phyloP scores from a whole-genome alignment of 177 flowering plant species.

The Vitis hybrid region DNA sequence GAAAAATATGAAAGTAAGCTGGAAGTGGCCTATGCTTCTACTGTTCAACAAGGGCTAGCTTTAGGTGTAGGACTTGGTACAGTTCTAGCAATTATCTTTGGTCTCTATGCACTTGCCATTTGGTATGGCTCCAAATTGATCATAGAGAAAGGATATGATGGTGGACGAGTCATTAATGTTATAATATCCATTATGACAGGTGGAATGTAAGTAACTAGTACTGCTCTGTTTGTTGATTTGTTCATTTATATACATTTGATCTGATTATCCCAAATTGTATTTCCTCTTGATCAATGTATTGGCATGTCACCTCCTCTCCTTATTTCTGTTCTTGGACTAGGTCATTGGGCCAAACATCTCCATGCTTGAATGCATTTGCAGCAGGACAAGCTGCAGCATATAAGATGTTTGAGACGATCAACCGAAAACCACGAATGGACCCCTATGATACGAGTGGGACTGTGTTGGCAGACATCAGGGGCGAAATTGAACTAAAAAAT shows the following conservation, averaged over 20 bases:
- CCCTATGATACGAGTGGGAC: conserved; percentile 44
- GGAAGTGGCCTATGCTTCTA: conserved; percentile 36
- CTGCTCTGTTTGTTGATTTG: neutral
- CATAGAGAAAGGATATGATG: conserved; percentile 60
- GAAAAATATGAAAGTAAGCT: conserved; percentile 49
- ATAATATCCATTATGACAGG: conserved; percentile 64
- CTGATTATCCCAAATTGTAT: neutral
- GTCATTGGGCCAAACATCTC: conserved; percentile 66
- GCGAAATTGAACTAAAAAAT: conserved; percentile 63
- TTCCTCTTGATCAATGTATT: neutral
- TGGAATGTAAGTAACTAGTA: conserved; percentile 55
- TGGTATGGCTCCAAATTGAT: conserved; percentile 76
- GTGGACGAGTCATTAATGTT: conserved; percentile 68
- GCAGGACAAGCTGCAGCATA: conserved; percentile 76
- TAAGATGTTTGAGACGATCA: conserved; percentile 74
- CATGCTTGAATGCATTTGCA: conserved; percentile 59
- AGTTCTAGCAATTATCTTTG: conserved; percentile 32
- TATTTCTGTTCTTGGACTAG: conserved; percentile 21
- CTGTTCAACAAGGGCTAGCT: conserved; percentile 51
- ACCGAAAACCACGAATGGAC: conserved; percentile 57
- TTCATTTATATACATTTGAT: neutral
- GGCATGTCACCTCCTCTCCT: neutral
- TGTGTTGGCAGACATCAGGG: conserved; percentile 48
- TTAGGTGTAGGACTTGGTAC: conserved; percentile 63
- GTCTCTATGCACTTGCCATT: conserved; percentile 59